Evolutionary conservation across 257 asterid species (phyloP).

Genomic region (Capsicum chinense): DNA sequence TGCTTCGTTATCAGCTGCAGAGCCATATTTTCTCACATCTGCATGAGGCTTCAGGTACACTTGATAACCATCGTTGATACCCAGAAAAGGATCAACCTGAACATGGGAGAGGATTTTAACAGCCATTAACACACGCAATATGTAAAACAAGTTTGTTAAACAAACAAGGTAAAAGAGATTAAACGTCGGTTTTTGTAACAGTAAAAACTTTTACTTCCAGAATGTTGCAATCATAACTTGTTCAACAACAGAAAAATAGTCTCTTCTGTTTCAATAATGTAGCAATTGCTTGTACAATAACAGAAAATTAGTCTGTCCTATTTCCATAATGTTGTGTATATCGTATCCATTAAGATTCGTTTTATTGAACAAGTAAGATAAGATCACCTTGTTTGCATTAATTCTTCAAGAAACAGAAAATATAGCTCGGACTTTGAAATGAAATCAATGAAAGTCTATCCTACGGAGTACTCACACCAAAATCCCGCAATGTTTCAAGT

Average conservation of each 20-base stretch:
- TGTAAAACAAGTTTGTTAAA: not conserved
- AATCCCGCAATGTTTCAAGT: constrained; percentile 52
- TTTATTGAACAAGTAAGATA: not conserved
- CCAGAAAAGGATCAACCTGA: constrained; percentile 85
- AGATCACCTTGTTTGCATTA: not conserved
- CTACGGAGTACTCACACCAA: constrained; percentile 63
- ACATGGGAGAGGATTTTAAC: constrained; percentile 3
- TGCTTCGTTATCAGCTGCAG: constrained; percentile 64
- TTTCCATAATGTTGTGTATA: constrained; percentile 19
- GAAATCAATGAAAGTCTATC: not conserved
- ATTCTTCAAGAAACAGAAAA: not conserved
- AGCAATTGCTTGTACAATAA: constrained; percentile 15
- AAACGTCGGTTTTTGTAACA: not conserved
- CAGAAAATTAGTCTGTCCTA: constrained; percentile 8
- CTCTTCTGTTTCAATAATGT: not conserved
- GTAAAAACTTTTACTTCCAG: not conserved
- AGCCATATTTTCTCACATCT: constrained; percentile 62
- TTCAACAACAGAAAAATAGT: not conserved
- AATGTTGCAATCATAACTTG: not conserved
- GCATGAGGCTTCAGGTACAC: constrained; percentile 66
- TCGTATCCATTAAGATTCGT: not conserved
- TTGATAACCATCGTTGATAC: constrained; percentile 83
- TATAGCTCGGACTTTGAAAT: not conserved
- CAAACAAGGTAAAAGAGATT: not conserved
- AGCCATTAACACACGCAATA: not conserved